Evolutionary conservation across 805 yeast genomes (phyloP).

Genomic region (Saitoella complicata): DNA sequence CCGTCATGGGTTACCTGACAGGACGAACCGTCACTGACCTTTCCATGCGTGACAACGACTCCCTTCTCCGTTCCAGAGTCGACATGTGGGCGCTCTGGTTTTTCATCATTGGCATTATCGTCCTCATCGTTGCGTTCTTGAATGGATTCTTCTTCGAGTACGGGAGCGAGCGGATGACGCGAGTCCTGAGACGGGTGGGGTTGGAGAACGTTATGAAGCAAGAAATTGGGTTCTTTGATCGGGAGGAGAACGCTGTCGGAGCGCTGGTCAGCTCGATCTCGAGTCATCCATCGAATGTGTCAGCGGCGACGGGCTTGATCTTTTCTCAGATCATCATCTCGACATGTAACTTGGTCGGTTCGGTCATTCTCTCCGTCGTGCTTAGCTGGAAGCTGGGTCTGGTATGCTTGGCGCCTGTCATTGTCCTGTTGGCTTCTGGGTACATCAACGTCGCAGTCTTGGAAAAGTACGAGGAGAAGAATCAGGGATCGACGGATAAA

Average conservation of each 20-base stretch:
- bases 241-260: constrained; percentile 17
- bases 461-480: constrained; percentile 21
- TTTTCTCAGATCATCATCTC: constrained; percentile 17
- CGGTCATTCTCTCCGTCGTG: constrained; percentile 24
- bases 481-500: constrained; percentile 23
- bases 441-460: constrained; percentile 24
- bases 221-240: constrained; percentile 18
- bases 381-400: constrained; percentile 27
- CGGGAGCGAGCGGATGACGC: too few relatives aligned
- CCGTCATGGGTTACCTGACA: too few relatives aligned
- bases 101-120: too few relatives aligned
- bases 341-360: constrained; percentile 23
- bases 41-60: too few relatives aligned
- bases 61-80: too few relatives aligned
- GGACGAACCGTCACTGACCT: too few relatives aligned
- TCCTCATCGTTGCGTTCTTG: too few relatives aligned
- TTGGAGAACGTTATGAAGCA: constrained; percentile 4
- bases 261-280: constrained; percentile 16
- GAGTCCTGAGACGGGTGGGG: too few relatives aligned
- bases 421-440: constrained; percentile 25
- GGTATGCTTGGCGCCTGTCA: constrained; percentile 24
- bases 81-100: too few relatives aligned
- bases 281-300: constrained; percentile 20
- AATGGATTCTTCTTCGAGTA: too few relatives aligned
- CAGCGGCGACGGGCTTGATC: constrained; percentile 14